Base-by-base conservation (phyloP, 306 rosid genomes). In the Amphicarpaea edgeworthii region DNA sequence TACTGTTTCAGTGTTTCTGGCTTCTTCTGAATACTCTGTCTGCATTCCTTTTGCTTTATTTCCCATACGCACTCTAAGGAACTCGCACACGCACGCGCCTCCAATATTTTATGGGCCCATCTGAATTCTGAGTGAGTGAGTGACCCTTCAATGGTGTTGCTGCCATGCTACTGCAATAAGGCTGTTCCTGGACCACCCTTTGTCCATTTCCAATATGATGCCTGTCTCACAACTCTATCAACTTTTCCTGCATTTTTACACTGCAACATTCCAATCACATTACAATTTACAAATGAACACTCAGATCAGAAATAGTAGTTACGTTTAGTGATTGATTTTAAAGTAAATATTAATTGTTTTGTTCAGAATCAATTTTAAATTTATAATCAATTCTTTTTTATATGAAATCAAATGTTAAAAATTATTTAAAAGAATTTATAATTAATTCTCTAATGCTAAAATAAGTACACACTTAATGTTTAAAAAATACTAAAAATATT, bases 141-240 rank as follows among this genome's bases (percentile, higher is more conserved):
- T 53, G 28, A 53, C 68, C 77, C 45, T 73, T 10, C 58, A 7
- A n/a, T 60, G 26, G 43, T 23, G 28, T 1, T 30, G 37, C 37
- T 30, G 5, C 37, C 32, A 28, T 30, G 37, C 4, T 30, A 4
- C 2, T 72, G 19, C 46, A n/a, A n/a, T 17, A 58, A 61, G 46
- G 57, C 34, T 59, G 46, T 3, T 10, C 37, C 50, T 19, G 71
- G 63, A 75, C 79, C 79, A 63, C 70, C 14, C 42, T 8, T 32
- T 62, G 50, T 75, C 47, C 50, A 32, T 42, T 59, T 43, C 24
- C 42, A 41, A 41, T 8, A 57, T 58, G 19, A 58, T 41, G 30
- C 12, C 28, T 72, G 57, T 72, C 68, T 41, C 57, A 20, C 50
- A 72, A 14, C 4, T 53, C 54, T 34, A 7, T 2, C 12, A 54